Evolutionary conservation across 1,139 yeast species (phyloP).

Genomic region (Zygosaccharomyces pseudobailii): DNA sequence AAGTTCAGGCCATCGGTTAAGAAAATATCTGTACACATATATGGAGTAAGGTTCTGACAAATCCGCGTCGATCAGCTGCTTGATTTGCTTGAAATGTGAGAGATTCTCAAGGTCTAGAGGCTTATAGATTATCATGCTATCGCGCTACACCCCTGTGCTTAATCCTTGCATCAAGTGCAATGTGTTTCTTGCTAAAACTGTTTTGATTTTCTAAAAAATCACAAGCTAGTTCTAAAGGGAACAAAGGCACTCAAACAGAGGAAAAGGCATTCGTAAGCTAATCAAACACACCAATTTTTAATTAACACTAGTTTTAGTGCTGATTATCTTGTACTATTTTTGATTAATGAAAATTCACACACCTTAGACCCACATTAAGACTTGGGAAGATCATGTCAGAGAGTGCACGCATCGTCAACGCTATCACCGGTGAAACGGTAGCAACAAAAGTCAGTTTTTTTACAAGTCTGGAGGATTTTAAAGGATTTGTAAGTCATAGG

Average conservation of each 20-base stretch:
- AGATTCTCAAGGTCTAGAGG: constrained; percentile 26
- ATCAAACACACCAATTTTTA: too few relatives aligned
- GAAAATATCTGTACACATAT: constrained; percentile 64
- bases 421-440: constrained; percentile 39
- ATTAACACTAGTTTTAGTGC: too few relatives aligned
- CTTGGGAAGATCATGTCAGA: constrained; percentile 9
- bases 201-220: background rate
- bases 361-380: background rate
- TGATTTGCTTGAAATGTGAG: constrained; percentile 35
- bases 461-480: constrained; percentile 42
- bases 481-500: constrained; percentile 40
- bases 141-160: background rate
- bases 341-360: constrained; percentile 1
- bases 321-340: background rate
- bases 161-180: background rate
- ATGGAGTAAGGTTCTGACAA: constrained; percentile 70
- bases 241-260: background rate
- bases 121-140: constrained; percentile 21
- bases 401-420: constrained; percentile 37
- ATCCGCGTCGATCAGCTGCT: constrained; percentile 51
- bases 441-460: constrained; percentile 36
- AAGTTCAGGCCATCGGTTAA: constrained; percentile 65
- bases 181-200: background rate
- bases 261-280: background rate
- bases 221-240: background rate